Evolutionary conservation across 2,329 filamentous ascomycete species (phyloP).

Genomic region (Hymenoscyphus fraxineus): DNA sequence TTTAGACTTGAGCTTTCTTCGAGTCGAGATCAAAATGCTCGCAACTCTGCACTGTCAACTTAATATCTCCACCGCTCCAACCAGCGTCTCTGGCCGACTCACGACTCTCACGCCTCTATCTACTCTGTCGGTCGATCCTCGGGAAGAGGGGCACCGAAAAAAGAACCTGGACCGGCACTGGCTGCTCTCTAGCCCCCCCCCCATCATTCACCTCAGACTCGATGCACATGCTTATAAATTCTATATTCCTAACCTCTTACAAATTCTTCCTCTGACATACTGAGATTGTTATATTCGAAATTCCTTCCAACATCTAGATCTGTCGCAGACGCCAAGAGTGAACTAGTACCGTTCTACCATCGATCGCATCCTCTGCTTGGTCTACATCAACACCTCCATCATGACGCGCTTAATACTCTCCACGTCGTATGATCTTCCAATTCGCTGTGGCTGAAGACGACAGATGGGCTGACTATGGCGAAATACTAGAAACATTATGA

Average conservation of each 20-base stretch:
- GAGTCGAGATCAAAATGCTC: background rate
- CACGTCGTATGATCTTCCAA: constrained; percentile 63
- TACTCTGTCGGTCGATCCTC: background rate
- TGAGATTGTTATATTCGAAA: background rate
- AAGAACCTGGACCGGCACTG: background rate
- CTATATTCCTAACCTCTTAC: constrained; percentile 3
- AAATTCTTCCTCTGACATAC: background rate
- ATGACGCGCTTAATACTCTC: constrained; percentile 81
- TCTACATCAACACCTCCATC: constrained; percentile 13
- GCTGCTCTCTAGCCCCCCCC: background rate
- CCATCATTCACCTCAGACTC: background rate
- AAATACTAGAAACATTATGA: constrained; percentile 46
- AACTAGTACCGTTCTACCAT: background rate
- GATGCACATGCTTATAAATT: constrained; percentile 1
- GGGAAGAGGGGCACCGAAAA: constrained; percentile 1
- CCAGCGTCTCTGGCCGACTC: background rate
- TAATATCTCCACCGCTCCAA: background rate
- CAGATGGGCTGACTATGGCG: constrained; percentile 14
- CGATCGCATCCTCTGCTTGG: background rate
- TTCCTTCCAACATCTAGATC: background rate
- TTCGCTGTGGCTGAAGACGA: constrained; percentile 12
- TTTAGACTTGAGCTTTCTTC: background rate
- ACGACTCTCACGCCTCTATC: no score
- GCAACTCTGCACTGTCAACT: background rate
- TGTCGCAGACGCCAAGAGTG: background rate